These are phyloP conservation scores for Gaultheria prostrata DNA, from an alignment of 148 eudicot species.

Conservation along the genomic window DNA sequence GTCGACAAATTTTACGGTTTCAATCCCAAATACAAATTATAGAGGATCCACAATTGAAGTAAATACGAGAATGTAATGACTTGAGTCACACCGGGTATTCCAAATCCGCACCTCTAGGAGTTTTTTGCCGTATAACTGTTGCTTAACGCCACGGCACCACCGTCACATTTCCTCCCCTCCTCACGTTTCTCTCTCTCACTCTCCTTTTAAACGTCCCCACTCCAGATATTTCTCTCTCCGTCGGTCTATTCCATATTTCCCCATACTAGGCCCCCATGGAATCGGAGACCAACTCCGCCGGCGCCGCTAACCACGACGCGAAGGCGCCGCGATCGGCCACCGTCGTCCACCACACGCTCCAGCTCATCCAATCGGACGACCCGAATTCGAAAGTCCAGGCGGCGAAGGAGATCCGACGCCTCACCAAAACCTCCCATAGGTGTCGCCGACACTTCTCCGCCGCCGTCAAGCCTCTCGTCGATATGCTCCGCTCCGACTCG, in stretches of 20 bases:
- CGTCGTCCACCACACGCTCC: constrained; percentile 41
- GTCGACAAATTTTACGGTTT: too few species aligned
- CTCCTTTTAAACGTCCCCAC: neutral
- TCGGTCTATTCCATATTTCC: neutral
- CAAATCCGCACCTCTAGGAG: too few species aligned
- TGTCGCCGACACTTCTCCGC: constrained; percentile 73
- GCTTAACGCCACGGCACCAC: constrained; percentile 13
- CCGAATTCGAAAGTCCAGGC: constrained; percentile 40
- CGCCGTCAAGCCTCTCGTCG: constrained; percentile 67
- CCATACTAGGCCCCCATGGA: constrained; percentile 1
- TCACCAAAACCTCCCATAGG: constrained; percentile 85
- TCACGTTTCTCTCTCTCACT: neutral
- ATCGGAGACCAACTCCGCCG: neutral
- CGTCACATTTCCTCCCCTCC: neutral
- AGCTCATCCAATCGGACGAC: constrained; percentile 57
- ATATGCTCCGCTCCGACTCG: constrained; percentile 64
- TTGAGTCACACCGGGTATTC: too few species aligned
- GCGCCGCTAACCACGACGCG: neutral
- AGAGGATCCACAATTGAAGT: too few species aligned
- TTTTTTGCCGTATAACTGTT: too few species aligned
- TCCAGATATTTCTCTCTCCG: neutral
- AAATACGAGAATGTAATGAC: too few species aligned
- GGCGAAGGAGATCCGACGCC: constrained; percentile 87
- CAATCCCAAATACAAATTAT: too few species aligned
- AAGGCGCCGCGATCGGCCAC: constrained; percentile 7